Percentiles rank a stretch among this genome's conserved stretches.
Evolutionary conservation across 371 early-diverging fungal species (phyloP).

Genomic region (Mucor circinelloides): DNA sequence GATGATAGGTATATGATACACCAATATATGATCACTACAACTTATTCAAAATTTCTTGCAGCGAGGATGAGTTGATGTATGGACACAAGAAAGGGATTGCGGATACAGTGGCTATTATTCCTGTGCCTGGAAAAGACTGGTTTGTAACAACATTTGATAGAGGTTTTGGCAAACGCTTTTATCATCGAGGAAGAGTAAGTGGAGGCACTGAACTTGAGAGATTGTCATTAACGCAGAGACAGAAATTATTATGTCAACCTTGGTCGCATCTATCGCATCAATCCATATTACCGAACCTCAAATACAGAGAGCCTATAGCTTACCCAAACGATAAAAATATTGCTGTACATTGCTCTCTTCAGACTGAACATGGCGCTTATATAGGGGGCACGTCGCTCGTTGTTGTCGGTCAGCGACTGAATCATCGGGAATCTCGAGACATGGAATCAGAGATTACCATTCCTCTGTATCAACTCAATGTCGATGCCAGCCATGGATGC

Average conservation of each 20-base stretch:
- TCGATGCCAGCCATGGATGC: constrained; percentile 19
- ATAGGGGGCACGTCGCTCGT: constrained; percentile 20
- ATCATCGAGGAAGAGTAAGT: constrained; percentile 46
- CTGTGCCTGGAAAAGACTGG: constrained; percentile 40
- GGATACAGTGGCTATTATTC: constrained; percentile 1
- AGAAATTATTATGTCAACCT: constrained; percentile 41
- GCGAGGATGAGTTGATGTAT: constrained; percentile 23
- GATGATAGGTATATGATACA: constrained; percentile 9
- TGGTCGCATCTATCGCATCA: constrained; percentile 66
- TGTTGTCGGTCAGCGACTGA: constrained; percentile 6
- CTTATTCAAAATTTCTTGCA: not conserved
- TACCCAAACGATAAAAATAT: constrained; percentile 1
- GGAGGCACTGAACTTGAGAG: too few species aligned
- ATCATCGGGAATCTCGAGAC: constrained; percentile 12
- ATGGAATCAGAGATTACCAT: constrained; percentile 13
- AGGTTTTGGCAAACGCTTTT: constrained; percentile 54
- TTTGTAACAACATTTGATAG: constrained; percentile 60
- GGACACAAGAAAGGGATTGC: constrained; percentile 21
- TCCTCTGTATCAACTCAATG: constrained; percentile 15
- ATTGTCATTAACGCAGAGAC: not conserved
- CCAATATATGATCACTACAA: too few species aligned
- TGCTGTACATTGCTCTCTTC: constrained; percentile 5
- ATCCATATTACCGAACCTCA: constrained; percentile 47
- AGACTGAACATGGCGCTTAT: constrained; percentile 12
- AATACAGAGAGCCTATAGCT: constrained; percentile 11